A percentile compares a stretch with the other conserved stretches of the same genome.
These are phyloP conservation scores for Suillus lakei DNA, from an alignment of 768 basidiomycete genomes.

Conservation along the genomic window DNA sequence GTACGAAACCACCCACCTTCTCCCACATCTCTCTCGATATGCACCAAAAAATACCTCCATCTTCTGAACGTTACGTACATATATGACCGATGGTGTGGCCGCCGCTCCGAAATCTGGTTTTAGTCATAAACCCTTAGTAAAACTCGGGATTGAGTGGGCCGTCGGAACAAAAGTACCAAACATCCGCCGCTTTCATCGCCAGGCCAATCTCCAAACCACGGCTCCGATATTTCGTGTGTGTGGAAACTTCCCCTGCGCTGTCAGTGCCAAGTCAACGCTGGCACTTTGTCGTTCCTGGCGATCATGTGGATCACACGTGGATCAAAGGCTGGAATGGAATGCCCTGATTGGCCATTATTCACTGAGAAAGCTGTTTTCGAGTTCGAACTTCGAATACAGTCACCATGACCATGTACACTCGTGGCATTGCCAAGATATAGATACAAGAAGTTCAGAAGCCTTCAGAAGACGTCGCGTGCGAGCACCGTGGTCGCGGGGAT, in stretches of 20 bases:
- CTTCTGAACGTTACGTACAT: neutral
- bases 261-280: constrained; percentile 1
- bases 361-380: neutral
- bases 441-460: neutral
- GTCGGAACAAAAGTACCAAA: neutral
- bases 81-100: neutral
- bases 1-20: neutral
- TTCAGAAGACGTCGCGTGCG: neutral
- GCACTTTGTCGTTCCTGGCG: constrained; percentile 9
- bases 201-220: neutral
- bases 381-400: neutral
- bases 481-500: neutral
- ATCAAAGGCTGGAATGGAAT: neutral
- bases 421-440: neutral
- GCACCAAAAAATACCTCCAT: neutral
- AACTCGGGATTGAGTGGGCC: neutral
- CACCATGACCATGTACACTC: neutral
- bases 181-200: neutral
- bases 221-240: neutral
- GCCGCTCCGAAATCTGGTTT: neutral
- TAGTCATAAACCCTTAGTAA: neutral
- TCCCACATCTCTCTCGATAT: neutral
- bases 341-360: neutral
- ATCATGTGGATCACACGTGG: constrained; percentile 1
- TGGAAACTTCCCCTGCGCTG: neutral